phyloP scores from a whole-genome alignment of 805 yeast genomes.

The Ogataea zsoltii region DNA sequence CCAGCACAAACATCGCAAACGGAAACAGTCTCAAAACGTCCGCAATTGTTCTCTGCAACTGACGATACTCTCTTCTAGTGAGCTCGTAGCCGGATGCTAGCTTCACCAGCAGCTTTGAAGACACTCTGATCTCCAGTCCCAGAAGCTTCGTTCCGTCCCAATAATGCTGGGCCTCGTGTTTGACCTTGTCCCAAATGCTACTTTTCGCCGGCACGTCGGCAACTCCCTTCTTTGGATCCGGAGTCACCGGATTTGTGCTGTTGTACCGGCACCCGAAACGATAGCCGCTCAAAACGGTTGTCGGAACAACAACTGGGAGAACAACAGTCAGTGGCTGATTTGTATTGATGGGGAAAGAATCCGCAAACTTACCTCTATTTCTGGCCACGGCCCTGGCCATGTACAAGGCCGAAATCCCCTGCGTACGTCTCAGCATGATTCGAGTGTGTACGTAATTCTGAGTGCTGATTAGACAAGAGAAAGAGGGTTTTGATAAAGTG shows the following conservation, averaged over 20 bases:
- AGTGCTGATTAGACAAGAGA: too few relatives aligned
- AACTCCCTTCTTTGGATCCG: too few relatives aligned
- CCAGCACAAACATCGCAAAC: conserved; percentile 81
- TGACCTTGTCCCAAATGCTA: conserved; percentile 78
- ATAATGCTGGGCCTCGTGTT: conserved; percentile 86
- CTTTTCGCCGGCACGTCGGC: conserved; percentile 39
- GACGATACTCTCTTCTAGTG: conserved; percentile 86
- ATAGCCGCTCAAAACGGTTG: not conserved
- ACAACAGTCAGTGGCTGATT: not conserved
- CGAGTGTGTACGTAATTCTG: too few relatives aligned
- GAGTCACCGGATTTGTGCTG: not conserved
- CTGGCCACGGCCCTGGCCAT: not conserved
- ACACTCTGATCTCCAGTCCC: conserved; percentile 84
- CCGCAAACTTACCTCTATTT: not conserved
- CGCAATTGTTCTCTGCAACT: conserved; percentile 80
- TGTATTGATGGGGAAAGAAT: not conserved
- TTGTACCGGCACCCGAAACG: not conserved
- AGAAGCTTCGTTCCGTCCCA: conserved; percentile 93
- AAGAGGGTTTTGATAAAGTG: too few relatives aligned
- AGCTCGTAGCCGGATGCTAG: conserved; percentile 87
- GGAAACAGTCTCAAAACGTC: conserved; percentile 89
- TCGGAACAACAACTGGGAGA: not conserved
- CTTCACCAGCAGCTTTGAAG: conserved; percentile 77
- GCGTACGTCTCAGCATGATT: conserved; percentile 3
- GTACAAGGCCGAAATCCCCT: not conserved